phyloP scores from a whole-genome alignment of 1,284 basidiomycete genomes.

The Boletus sp. region DNA sequence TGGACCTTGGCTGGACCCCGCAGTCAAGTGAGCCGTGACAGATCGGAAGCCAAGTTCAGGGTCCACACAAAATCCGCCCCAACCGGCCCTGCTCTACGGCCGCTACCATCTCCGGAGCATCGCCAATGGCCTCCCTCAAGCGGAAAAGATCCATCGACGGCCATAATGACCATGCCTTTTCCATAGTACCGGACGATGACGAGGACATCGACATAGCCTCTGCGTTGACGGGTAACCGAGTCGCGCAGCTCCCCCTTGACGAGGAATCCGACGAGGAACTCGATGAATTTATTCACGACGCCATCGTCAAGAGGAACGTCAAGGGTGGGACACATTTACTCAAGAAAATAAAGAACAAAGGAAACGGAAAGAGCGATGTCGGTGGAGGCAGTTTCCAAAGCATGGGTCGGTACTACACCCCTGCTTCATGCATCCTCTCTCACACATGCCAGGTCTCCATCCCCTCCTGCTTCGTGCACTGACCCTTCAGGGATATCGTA shows the following conservation, averaged over 20 bases:
- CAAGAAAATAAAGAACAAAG: conserved; percentile 69
- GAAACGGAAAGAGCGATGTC: conserved; percentile 66
- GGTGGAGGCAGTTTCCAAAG: conserved; percentile 85
- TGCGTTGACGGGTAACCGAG: conserved; percentile 33
- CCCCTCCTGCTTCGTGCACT: conserved; percentile 84
- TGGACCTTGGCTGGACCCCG: neutral
- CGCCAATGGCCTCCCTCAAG: conserved; percentile 34
- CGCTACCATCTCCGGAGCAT: conserved; percentile 18
- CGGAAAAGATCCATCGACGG: conserved; percentile 33
- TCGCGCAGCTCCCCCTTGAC: neutral
- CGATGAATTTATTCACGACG: conserved; percentile 57
- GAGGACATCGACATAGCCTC: conserved; percentile 55
- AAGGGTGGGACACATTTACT: conserved; percentile 69
- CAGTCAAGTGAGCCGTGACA: neutral
- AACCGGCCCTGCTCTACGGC: neutral
- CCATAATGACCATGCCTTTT: conserved; percentile 1
- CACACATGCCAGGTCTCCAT: conserved; percentile 63
- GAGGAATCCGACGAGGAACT: conserved; percentile 51
- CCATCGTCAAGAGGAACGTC: conserved; percentile 64
- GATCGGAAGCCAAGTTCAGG: neutral
- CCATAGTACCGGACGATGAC: conserved; percentile 36
- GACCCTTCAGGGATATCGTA: conserved; percentile 90
- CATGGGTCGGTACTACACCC: conserved; percentile 62
- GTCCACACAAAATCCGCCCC: conserved; percentile 6
- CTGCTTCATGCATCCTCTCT: neutral